Percentiles rank a stretch among this genome's conserved stretches.
Evolutionary conservation across 257 asterid species (phyloP).

Genomic region (Haberlea rhodopensis): DNA sequence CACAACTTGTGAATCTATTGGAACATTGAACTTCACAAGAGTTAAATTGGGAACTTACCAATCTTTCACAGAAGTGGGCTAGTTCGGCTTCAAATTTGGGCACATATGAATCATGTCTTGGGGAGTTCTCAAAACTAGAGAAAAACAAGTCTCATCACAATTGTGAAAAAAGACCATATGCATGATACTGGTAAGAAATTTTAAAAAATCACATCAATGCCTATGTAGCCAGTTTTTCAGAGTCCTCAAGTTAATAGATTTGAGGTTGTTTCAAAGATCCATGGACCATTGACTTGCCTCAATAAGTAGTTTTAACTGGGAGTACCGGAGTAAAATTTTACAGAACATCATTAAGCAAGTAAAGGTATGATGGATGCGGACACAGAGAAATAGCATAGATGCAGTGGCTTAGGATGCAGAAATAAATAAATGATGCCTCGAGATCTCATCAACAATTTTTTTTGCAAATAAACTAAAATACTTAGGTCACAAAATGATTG

Average conservation of each 20-base stretch:
- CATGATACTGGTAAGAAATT: slow-evolving; percentile 3
- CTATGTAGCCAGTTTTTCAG: not conserved
- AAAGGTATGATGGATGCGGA: not conserved
- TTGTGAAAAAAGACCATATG: slow-evolving; percentile 11
- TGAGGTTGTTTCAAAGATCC: not conserved
- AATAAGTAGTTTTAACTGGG: not conserved
- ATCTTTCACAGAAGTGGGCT: slow-evolving; percentile 86
- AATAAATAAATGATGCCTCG: not conserved
- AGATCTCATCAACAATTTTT: not conserved
- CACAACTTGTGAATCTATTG: slow-evolving; percentile 2
- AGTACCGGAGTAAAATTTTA: not conserved
- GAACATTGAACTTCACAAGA: slow-evolving; percentile 16
- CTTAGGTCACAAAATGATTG: not conserved
- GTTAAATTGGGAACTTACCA: slow-evolving; percentile 53
- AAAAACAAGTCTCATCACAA: slow-evolving; percentile 26
- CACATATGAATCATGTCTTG: slow-evolving; percentile 75
- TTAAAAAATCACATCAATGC: slow-evolving; percentile 1
- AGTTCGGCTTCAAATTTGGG: slow-evolving; percentile 94
- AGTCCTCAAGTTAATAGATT: slow-evolving; percentile 1
- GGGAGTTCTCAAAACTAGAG: slow-evolving; percentile 84
- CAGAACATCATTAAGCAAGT: too few species aligned
- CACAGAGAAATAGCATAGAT: not conserved
- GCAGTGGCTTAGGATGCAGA: not conserved
- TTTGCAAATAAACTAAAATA: too few species aligned
- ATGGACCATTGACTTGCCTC: slow-evolving; percentile 2